Percentiles rank a stretch among this genome's conserved stretches.
Conservation (phyloP, 768 basidiomycete genomes). For the Tulasnella sp. region DNA sequence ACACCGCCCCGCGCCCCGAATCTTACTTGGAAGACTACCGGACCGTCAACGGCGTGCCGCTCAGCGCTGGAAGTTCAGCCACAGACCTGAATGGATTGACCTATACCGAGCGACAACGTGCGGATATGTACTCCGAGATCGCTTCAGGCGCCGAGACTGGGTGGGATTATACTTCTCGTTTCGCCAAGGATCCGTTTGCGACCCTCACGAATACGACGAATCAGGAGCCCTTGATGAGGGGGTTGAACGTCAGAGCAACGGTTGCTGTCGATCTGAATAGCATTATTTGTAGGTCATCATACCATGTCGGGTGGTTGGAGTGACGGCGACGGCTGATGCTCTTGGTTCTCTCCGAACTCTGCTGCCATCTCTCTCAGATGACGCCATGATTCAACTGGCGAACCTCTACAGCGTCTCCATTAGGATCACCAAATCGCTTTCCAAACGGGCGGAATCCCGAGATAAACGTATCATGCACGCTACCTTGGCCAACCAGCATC, state of each 20-base stretch:
- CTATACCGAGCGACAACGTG: conserved; percentile 48
- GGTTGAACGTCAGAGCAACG: conserved; percentile 56
- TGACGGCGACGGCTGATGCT: too few species aligned
- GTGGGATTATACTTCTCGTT: conserved; percentile 36
- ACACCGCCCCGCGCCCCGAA: conserved; percentile 82
- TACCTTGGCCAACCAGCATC: conserved; percentile 35
- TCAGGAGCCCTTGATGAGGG: conserved; percentile 48
- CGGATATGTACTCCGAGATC: conserved; percentile 71
- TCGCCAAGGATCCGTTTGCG: conserved; percentile 32
- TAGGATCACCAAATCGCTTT: not conserved
- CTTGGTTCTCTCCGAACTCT: not conserved
- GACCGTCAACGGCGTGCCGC: conserved; percentile 54
- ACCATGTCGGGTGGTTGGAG: too few species aligned
- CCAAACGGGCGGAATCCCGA: not conserved
- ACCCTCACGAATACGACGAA: conserved; percentile 29
- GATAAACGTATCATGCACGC: not conserved
- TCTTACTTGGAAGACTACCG: conserved; percentile 54
- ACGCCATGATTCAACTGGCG: conserved; percentile 38
- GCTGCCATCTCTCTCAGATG: conserved; percentile 38
- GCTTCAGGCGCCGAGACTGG: conserved; percentile 83
- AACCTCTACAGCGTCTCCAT: conserved; percentile 36
- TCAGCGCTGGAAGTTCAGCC: conserved; percentile 20
- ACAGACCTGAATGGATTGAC: conserved; percentile 25
- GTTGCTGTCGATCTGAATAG: conserved; percentile 75
- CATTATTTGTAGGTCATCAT: conserved; percentile 67